Evolutionary conservation across 176 grass and related monocot species (phyloP), one percentile per base, ranked within the genome.

Genomic region (Aegilops umbellulata): DNA sequence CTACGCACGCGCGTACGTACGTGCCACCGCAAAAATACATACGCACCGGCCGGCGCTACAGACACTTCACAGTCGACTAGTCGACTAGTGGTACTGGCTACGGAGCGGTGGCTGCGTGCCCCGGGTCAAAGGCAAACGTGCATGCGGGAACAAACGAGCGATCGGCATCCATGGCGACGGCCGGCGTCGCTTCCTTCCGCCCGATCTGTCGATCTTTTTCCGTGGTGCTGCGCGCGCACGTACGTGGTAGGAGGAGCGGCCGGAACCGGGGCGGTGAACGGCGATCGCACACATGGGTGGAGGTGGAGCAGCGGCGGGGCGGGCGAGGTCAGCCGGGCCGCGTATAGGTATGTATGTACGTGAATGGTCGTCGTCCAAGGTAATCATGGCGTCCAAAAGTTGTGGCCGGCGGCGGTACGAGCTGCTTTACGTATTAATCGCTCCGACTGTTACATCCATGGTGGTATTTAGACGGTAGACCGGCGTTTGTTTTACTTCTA

Each of bases 71-170:
- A 53, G 49, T 53, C 49, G 49, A 53, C 49, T 46, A 3, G 55
- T 55, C 51, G 51, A 55, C 17, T 20, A 58, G 6, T 6, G 6
- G 16, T 17, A 19, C 5, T 17, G 4, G 46, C 13, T 46, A 46
- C 42, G 12, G 12, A 57, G 53, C 53, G 2, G 51, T 1, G 51
- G 19, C 35, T 7, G 22, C 19, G 14, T 80, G 82, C 60, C 85
- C 89, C 27, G 85, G 5, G 89, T 87, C 85, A 63, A 22, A 87
- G 81, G 89, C 76, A 67, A 91, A 4, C 27, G 5, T 14, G 6
- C 38, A 46, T 20, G 55, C 74, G 5, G 17, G 24, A 70, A 15
- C 65, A 14, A 77, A 57, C 71, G 14, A 8, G 23, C 71, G 13
- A 49, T 73, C 55, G 19, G 55, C 55, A 58, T 58, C 55, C 55